Base-by-base conservation (phyloP, 2,329 filamentous ascomycete species). In the Penicillium sp. region DNA sequence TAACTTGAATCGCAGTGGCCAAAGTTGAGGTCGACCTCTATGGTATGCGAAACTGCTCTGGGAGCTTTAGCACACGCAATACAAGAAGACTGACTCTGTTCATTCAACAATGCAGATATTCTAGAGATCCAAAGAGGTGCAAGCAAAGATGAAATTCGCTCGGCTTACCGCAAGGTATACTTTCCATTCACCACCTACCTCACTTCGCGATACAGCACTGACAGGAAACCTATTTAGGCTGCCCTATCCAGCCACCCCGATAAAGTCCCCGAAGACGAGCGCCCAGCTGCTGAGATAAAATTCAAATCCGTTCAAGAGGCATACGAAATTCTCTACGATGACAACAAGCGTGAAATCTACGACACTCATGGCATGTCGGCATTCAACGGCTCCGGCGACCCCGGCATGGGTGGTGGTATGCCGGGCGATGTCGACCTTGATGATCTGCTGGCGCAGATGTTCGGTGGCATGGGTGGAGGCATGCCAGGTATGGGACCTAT, bases 291-390 rank as follows among this genome's bases (percentile, higher is more conserved):
- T 54, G 94, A 97, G 73, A 81, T 86, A 68, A 91, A 87, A 68
- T 99, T 99, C 85, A 99, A 99, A 78, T 80, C 86, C 49, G 87
- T 96, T 51, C 92, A 89, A 54, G 88, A 95, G 76, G 94, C 94
- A 63, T 99, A 99, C 80, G 94, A 99, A 71, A 97, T 99, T 69
- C 90, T 99, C 49, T 88, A 85, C 76, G 93, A 99, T 80, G 93
- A 97, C 58, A 86, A 97, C 56, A 97, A 96, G 74, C 88, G 94
- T 67, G 83, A 89, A 50, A 76, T 95, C 56, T 99, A 99, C 78
- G 94, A 99, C 69, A 86, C 85, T 56, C 90, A 96, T 70, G 94
- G 94, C 76, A 97, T 97, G 92, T 84, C 89, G 36, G 94, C 93
- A 52, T 97, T 99, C 69, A 91, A 97, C 69, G 84, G 89, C 44